A percentile compares a stretch with the other conserved stretches of the same genome.
phyloP scores from a whole-genome alignment of 371 early-diverging fungal genomes.

The Globomyces sp. region DNA sequence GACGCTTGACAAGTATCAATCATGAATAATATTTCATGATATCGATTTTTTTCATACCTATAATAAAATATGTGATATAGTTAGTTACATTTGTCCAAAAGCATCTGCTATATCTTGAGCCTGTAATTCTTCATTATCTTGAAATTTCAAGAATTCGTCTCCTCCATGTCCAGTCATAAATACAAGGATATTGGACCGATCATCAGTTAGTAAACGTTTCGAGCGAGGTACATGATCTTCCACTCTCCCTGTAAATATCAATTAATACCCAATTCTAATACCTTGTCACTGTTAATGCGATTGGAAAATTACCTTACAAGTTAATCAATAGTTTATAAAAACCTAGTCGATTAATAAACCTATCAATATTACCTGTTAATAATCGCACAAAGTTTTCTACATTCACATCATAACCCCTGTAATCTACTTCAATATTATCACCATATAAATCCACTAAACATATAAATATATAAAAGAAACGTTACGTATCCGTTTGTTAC shows the following conservation, averaged over 20 bases:
- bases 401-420: slow-evolving; percentile 96
- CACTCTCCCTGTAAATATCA: slow-evolving; percentile 37
- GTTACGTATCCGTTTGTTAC: slow-evolving; percentile 58
- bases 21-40: slow-evolving; percentile 94
- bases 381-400: slow-evolving; percentile 95
- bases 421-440: slow-evolving; percentile 94
- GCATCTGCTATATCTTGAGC: slow-evolving; percentile 93
- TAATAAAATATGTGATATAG: too few relatives aligned
- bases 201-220: slow-evolving; percentile 90
- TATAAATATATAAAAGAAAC: not conserved
- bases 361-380: slow-evolving; percentile 65
- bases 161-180: slow-evolving; percentile 99
- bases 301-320: not conserved
- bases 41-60: slow-evolving; percentile 78
- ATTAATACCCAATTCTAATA: too few relatives aligned
- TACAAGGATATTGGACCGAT: slow-evolving; percentile 88
- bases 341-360: not conserved
- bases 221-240: slow-evolving; percentile 59
- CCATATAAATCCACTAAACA: slow-evolving; percentile 80
- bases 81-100: slow-evolving; percentile 82
- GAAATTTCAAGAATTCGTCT: slow-evolving; percentile 96
- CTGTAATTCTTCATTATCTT: slow-evolving; percentile 94
- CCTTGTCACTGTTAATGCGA: too few relatives aligned
- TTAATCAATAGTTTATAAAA: not conserved
- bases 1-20: slow-evolving; percentile 98